These are phyloP conservation scores for Glarea lozoyensis DNA, from an alignment of 495 filamentous ascomycete species.

Conservation along the genomic window DNA sequence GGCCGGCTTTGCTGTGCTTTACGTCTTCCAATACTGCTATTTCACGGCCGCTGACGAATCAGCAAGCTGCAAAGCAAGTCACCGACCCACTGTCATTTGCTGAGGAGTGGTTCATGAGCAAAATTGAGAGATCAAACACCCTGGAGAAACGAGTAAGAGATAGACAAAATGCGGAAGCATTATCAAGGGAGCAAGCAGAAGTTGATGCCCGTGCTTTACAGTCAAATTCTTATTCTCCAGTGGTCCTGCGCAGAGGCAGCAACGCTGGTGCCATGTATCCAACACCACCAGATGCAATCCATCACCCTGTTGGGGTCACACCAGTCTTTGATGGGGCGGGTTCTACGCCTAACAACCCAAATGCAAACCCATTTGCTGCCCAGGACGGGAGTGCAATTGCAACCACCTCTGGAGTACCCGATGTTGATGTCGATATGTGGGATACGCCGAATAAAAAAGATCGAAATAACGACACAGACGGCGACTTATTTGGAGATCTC, in stretches of 20 bases:
- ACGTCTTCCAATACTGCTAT: slow-evolving; percentile 11
- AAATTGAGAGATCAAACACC: slow-evolving; percentile 36
- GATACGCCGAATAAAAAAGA: slow-evolving; percentile 20
- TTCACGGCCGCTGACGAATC: background rate
- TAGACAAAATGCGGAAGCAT: slow-evolving; percentile 33
- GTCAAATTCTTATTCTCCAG: slow-evolving; percentile 28
- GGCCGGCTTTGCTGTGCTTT: slow-evolving; percentile 44
- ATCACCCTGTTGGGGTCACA: slow-evolving; percentile 33
- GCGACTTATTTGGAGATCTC: slow-evolving; percentile 54
- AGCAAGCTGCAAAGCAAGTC: background rate
- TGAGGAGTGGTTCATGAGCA: slow-evolving; percentile 54
- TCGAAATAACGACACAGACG: slow-evolving; percentile 49
- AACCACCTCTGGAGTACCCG: slow-evolving; percentile 9
- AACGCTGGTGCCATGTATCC: slow-evolving; percentile 68
- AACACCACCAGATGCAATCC: slow-evolving; percentile 73
- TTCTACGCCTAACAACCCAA: slow-evolving; percentile 37
- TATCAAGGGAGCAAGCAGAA: slow-evolving; percentile 24
- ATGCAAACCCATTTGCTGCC: slow-evolving; percentile 14
- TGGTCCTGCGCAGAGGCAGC: slow-evolving; percentile 39
- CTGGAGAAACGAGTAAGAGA: slow-evolving; percentile 42
- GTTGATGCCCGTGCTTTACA: slow-evolving; percentile 26
- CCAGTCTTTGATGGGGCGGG: slow-evolving; percentile 39
- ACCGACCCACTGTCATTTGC: slow-evolving; percentile 58
- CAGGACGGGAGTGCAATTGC: slow-evolving; percentile 12
- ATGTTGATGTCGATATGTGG: slow-evolving; percentile 20